Evolutionary conservation across 768 basidiomycete species (phyloP), one percentile per base, ranked within the genome.

Genomic region (Grammothele lineata): DNA sequence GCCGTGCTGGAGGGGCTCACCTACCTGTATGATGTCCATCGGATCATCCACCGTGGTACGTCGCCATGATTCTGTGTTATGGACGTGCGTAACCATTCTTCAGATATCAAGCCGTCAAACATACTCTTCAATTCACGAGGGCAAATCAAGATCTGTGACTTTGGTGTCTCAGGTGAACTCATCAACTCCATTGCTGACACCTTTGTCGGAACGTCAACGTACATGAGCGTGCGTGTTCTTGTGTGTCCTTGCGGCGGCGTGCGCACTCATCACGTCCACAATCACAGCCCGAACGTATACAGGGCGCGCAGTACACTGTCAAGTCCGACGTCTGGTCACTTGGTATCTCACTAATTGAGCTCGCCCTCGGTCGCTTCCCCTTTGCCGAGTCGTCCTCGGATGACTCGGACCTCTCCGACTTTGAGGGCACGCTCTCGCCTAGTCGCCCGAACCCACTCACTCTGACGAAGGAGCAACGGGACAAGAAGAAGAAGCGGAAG

Each of bases 321-420:
- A 98, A 98, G 68, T 97, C 94, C 3, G 96, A 99, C 59, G 95
- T 98, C 4, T 99, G 96, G 96, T 97, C 95, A 0, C 79, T 98
- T 36, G 96, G 96, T 24, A 92, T 99, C 61, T 90, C 93, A 7
- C 75, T 99, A 39, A 94, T 98, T 64, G 96, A 99, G 70, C 82
- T 99, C 34, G 96, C 93, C 0, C 80, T 95, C 25, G 96, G 95
- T 14, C 87, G 92, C 30, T 99, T 99, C 77, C 96, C 96, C 19
- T 99, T 98, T 70, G 83, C 91, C 36, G 87, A 91, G 61, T 83
- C 84, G 3, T 71, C 74, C 32, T 80, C 81, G 12, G 85, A 85
- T 62, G 89, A 87, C 58, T 86, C 84, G 25, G 85, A 87, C 59
- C 60, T 77, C 30, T 87, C 86, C 17, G 89, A 91, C 58, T 74